Base-by-base conservation (phyloP, 495 filamentous ascomycete genomes). In the Staphylotrichum longicolle region DNA sequence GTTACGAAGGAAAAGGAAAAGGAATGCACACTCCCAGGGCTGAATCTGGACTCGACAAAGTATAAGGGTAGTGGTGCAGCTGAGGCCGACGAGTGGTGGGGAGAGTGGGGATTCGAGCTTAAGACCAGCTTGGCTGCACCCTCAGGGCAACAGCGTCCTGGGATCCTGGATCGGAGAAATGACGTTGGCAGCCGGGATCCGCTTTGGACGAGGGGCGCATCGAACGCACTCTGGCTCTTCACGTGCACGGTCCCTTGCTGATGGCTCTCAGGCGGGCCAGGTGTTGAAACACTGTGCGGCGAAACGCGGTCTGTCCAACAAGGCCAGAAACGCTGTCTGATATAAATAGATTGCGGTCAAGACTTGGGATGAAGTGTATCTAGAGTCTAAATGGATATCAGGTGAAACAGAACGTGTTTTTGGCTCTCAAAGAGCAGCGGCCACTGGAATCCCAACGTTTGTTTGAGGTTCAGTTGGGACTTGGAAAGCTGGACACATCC, bases 151-250 rank as follows among this genome's bases (percentile, higher is more conserved):
- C 45, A 57, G 46, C 12, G 4, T 10, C 11, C 50, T 15, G 33
- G 49, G 47, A 5, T 27, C 20, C 20, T 27, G 20, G 27, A 27
- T 33, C 5, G 39, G 27, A 57, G 39, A 58, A 51, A 63, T 63
- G 61, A 63, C 61, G 61, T 63, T 63, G 54, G 49, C 37, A 6
- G 48, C 57, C 48, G 33, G 46, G 61, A 54, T 33, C 35, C 20
- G 39, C 49, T 41, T 20, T 3, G 57, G 10, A 7, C 12, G 15
- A 8, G 5, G 5, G 5, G 20, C 20, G 34, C 39, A n/a, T 27
- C 49, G n/a, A 27, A 27, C 20, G 1, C 20, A 27, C 20, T 27
- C 20, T 27, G 20, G 20, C 50, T 27, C 35, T 62, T 62, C 60
- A 62, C 60, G 60, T 62, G 60, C 47, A 4, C 7, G 35, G 50